Evolutionary conservation across 2,329 filamentous ascomycete species (phyloP).

Genomic region (Pestalotiopsis sp.): DNA sequence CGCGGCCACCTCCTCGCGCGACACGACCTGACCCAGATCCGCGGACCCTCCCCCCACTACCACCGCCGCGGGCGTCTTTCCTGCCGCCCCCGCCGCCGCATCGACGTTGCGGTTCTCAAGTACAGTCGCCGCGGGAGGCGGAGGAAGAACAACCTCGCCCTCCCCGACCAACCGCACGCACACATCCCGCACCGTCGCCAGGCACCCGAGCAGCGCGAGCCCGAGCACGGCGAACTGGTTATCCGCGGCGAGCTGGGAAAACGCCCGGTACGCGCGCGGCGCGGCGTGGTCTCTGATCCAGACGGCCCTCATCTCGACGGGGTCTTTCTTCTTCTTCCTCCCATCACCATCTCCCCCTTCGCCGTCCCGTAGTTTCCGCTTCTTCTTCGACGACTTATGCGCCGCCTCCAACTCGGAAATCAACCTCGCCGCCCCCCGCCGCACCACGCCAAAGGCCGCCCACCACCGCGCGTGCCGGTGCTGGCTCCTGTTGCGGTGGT

Average conservation of each 20-base stretch:
- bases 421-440: constrained; percentile 65
- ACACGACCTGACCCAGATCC: constrained; percentile 21
- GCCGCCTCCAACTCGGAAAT: constrained; percentile 35
- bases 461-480: constrained; percentile 84
- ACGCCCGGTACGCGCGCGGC: constrained; percentile 55
- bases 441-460: constrained; percentile 69
- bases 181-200: constrained; percentile 60
- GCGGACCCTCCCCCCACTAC: neutral
- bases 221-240: constrained; percentile 74
- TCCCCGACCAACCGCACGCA: constrained; percentile 39
- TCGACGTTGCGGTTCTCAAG: neutral
- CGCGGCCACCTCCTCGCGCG: constrained; percentile 26
- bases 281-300: constrained; percentile 44
- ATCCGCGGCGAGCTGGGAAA: constrained; percentile 72
- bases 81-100: neutral
- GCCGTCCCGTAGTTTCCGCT: constrained; percentile 40
- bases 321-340: constrained; percentile 6
- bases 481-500: constrained; percentile 89
- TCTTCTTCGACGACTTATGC: constrained; percentile 25
- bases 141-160: neutral
- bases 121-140: neutral
- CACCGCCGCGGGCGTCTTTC: neutral
- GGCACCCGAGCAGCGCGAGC: constrained; percentile 65
- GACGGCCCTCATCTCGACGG: constrained; percentile 28
- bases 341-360: constrained; percentile 21